Conservation (phyloP, 2,329 filamentous ascomycete genomes). For the Phialemoniopsis sp. region DNA sequence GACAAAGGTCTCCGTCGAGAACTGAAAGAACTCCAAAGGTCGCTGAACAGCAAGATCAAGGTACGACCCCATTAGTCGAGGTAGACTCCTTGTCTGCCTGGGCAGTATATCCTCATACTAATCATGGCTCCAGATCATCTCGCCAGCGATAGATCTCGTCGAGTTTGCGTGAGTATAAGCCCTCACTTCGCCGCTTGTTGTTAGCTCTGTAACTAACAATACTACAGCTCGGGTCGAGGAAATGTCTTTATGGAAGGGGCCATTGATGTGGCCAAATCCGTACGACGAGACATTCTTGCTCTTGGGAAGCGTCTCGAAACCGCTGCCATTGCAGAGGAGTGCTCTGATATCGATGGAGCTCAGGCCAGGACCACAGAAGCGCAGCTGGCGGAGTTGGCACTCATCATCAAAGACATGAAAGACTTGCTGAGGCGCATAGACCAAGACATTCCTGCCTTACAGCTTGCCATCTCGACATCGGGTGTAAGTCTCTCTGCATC, state of each 20-base stretch:
- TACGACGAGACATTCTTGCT: slow-evolving; percentile 78
- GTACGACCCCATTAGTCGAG: slow-evolving; percentile 28
- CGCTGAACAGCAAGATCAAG: slow-evolving; percentile 81
- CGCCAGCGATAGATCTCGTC: slow-evolving; percentile 87
- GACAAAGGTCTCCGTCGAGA: slow-evolving; percentile 65
- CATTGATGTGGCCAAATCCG: slow-evolving; percentile 73
- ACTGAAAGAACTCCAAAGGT: slow-evolving; percentile 65
- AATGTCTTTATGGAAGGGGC: slow-evolving; percentile 73
- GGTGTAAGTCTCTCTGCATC: slow-evolving; percentile 81
- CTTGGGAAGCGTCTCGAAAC: slow-evolving; percentile 72
- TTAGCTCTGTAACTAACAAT: slow-evolving; percentile 26
- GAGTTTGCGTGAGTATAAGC: slow-evolving; percentile 66
- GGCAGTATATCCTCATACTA: background rate
- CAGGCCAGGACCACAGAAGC: slow-evolving; percentile 46
- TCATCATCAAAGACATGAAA: slow-evolving; percentile 73
- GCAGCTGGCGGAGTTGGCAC: slow-evolving; percentile 60
- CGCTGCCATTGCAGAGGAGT: slow-evolving; percentile 62
- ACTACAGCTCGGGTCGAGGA: slow-evolving; percentile 40
- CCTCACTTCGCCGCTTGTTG: slow-evolving; percentile 3
- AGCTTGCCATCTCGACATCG: slow-evolving; percentile 89
- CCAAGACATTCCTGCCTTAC: slow-evolving; percentile 85
- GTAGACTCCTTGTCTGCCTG: too few relatives aligned
- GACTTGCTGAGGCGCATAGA: slow-evolving; percentile 75
- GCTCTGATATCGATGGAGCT: slow-evolving; percentile 33
- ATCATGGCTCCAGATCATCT: slow-evolving; percentile 60